Percentiles rank a stretch among this genome's conserved stretches.
phyloP scores from a whole-genome alignment of 176 grass and related monocot genomes.

The Stipa capillata region DNA sequence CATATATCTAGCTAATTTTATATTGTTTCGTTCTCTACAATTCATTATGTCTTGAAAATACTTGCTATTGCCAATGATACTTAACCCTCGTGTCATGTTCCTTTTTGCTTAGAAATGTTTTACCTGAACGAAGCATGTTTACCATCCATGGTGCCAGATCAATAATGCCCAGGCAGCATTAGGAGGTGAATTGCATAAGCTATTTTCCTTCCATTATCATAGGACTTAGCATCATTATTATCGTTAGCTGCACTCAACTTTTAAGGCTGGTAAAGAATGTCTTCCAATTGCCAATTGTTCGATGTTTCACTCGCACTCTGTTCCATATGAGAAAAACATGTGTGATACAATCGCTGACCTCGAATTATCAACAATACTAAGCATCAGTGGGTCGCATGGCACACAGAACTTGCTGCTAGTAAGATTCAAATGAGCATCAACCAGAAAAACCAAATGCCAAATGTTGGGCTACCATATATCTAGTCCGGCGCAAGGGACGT shows the following conservation, averaged over 20 bases:
- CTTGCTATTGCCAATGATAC: neutral
- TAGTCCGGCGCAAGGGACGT: neutral
- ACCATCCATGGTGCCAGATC: neutral
- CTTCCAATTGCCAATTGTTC: neutral
- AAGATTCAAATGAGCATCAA: neutral
- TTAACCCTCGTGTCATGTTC: neutral
- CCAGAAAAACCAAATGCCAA: neutral
- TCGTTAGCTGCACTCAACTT: neutral
- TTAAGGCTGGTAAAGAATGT: neutral
- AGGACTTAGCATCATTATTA: no score
- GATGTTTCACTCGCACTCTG: neutral
- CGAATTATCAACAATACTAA: neutral
- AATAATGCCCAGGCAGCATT: neutral
- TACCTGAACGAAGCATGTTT: neutral
- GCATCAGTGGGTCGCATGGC: no score
- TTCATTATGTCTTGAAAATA: neutral
- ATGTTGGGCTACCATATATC: neutral
- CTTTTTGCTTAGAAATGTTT: neutral
- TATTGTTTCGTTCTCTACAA: neutral
- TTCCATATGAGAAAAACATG: neutral
- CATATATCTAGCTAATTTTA: neutral
- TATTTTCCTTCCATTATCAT: neutral
- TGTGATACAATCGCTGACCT: neutral
- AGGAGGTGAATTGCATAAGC: neutral
- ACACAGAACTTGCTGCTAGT: neutral